Evolutionary conservation across 2,329 filamentous ascomycete genomes (phyloP).

Genomic region (Lomentospora prolificans): DNA sequence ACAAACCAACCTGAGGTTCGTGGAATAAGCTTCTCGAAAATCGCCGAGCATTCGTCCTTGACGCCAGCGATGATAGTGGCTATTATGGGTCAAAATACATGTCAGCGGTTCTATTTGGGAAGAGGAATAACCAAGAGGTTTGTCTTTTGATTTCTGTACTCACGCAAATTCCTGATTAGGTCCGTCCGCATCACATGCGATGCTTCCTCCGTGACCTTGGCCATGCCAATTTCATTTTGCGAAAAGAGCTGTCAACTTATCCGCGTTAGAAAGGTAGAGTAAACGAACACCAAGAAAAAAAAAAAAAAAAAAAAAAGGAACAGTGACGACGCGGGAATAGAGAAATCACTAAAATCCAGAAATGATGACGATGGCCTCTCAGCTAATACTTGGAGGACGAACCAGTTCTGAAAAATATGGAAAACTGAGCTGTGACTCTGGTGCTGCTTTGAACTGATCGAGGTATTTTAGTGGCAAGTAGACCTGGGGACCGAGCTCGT

Average conservation of each 20-base stretch:
- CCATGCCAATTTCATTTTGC: conserved; percentile 7
- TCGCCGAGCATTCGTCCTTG: conserved; percentile 6
- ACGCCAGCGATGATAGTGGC: conserved; percentile 3
- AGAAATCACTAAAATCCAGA: no score
- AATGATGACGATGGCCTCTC: background rate
- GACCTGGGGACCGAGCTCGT: conserved; percentile 2
- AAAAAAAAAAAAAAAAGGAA: no score
- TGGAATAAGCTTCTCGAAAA: conserved; percentile 6
- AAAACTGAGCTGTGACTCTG: conserved; percentile 3
- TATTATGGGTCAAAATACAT: background rate
- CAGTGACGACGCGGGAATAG: no score
- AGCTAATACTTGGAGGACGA: background rate
- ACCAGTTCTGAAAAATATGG: conserved; percentile 6
- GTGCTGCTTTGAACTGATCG: conserved; percentile 4
- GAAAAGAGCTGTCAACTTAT: conserved; percentile 1
- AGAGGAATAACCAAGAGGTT: background rate
- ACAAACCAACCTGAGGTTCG: background rate
- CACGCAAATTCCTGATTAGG: conserved; percentile 3
- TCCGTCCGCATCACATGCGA: conserved; percentile 7
- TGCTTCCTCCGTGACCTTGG: conserved; percentile 7
- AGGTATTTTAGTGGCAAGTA: conserved; percentile 4
- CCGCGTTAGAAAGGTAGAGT: background rate
- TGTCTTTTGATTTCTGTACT: background rate
- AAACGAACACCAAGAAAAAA: no score
- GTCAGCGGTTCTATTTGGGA: background rate